Percentiles rank a stretch among this genome's conserved stretches.
phyloP scores from a whole-genome alignment of 805 yeast genomes.

The Yarrowia divulgata region DNA sequence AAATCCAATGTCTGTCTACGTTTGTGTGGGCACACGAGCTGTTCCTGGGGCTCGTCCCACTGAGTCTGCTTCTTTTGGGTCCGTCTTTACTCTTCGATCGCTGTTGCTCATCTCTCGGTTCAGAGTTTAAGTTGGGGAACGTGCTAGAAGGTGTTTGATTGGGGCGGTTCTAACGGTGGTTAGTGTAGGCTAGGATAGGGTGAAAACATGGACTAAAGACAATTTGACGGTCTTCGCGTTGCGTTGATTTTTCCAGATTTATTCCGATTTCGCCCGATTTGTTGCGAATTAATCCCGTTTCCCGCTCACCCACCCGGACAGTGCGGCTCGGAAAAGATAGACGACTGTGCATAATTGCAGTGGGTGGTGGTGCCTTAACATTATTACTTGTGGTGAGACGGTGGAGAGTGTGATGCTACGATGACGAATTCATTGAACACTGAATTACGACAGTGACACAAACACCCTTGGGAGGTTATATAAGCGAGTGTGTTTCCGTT shows the following conservation, averaged over 20 bases:
- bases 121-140: conserved; percentile 5
- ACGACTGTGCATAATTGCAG: conserved; percentile 11
- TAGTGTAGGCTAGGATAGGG: too few species aligned
- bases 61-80: too few species aligned
- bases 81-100: background rate
- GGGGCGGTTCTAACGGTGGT: too few species aligned
- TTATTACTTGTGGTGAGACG: too few species aligned
- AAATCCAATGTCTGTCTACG: background rate
- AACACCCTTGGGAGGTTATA: background rate
- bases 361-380: conserved; percentile 23
- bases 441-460: conserved; percentile 21
- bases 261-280: background rate
- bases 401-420: too few species aligned
- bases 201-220: too few species aligned
- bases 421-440: too few species aligned
- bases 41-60: too few species aligned
- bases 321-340: conserved; percentile 13
- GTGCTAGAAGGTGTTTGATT: background rate
- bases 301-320: background rate
- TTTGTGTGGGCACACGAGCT: conserved; percentile 1
- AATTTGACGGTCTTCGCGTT: too few species aligned
- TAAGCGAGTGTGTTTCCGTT: background rate
- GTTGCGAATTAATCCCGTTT: too few species aligned
- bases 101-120: conserved; percentile 10
- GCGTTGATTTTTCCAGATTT: background rate